phyloP scores from a whole-genome alignment of 2,329 filamentous ascomycete species.

The Apiospora hydei region DNA sequence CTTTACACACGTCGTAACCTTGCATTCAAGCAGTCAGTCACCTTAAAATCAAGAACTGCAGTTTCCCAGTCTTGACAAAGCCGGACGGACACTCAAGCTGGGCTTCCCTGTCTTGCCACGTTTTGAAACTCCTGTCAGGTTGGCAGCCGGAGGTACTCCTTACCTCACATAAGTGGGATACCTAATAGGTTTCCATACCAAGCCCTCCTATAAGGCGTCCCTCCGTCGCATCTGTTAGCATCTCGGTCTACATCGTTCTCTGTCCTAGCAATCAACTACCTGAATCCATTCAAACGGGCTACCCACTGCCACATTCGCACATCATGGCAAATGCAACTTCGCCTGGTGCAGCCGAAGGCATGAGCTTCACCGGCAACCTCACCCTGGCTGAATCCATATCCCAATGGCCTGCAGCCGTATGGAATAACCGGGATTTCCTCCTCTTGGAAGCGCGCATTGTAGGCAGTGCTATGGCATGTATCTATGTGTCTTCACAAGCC shows the following conservation, averaged over 20 bases:
- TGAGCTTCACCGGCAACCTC: slow-evolving; percentile 34
- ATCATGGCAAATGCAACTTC: slow-evolving; percentile 31
- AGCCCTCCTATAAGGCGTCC: background rate
- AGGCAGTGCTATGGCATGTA: slow-evolving; percentile 78
- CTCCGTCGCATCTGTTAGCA: background rate
- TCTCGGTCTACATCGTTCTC: background rate
- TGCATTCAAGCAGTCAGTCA: background rate
- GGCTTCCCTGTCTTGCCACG: slow-evolving; percentile 19
- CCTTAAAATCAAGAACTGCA: background rate
- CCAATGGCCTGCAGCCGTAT: slow-evolving; percentile 39
- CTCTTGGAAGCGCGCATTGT: slow-evolving; percentile 57
- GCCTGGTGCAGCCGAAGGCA: slow-evolving; percentile 35
- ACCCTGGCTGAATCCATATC: slow-evolving; percentile 41
- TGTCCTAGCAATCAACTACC: background rate
- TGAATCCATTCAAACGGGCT: background rate
- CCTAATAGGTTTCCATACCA: background rate
- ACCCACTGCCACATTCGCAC: background rate
- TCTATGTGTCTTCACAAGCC: slow-evolving; percentile 86
- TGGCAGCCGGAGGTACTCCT: background rate
- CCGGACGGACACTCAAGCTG: background rate
- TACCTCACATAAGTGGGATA: slow-evolving; percentile 1
- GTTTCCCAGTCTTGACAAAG: background rate
- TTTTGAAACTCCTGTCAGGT: slow-evolving; percentile 10
- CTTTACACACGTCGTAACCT: background rate
- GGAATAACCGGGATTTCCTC: slow-evolving; percentile 49